A percentile compares a stretch with the other conserved stretches of the same genome.
Evolutionary conservation across 352 stramenopile genomes (phyloP).

Genomic region (Aphanomyces invadans): DNA sequence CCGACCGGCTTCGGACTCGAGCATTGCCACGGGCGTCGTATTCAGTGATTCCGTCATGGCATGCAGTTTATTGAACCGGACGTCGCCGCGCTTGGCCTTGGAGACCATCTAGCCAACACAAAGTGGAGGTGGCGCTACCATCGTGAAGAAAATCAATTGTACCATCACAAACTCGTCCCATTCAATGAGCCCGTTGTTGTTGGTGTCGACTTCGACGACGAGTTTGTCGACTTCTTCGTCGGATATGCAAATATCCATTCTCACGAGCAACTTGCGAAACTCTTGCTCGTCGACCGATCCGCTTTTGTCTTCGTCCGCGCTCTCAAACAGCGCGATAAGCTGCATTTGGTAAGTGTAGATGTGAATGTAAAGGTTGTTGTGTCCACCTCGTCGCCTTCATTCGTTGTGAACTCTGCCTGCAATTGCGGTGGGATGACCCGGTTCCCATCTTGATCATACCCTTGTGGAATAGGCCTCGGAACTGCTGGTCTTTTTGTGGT

Average conservation of each 20-base stretch:
- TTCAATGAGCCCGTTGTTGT: constrained; percentile 54
- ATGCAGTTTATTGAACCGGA: constrained; percentile 36
- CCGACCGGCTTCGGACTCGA: constrained; percentile 49
- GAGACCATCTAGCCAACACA: constrained; percentile 16
- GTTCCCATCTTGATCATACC: neutral
- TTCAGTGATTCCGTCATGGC: constrained; percentile 46
- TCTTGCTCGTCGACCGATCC: constrained; percentile 54
- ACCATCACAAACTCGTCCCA: constrained; percentile 59
- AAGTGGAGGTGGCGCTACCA: constrained; percentile 25
- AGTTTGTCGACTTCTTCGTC: constrained; percentile 42
- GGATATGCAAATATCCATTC: constrained; percentile 40
- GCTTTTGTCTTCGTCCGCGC: constrained; percentile 46
- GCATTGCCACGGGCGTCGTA: constrained; percentile 47
- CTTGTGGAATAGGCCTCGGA: neutral
- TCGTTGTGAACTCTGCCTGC: constrained; percentile 36
- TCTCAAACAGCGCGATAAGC: constrained; percentile 50
- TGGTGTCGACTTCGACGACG: constrained; percentile 44
- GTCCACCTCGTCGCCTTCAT: constrained; percentile 39
- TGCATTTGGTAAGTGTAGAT: neutral
- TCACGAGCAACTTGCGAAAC: constrained; percentile 49
- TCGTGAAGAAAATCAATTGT: too few species aligned
- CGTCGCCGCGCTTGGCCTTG: constrained; percentile 39
- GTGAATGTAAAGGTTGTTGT: neutral
- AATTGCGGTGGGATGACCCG: constrained; percentile 35
- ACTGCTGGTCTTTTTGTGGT: neutral